These are phyloP conservation scores for Pseudonitzschia delicatissima DNA, from an alignment of 108 stramenopile genomes.

Conservation along the genomic window DNA sequence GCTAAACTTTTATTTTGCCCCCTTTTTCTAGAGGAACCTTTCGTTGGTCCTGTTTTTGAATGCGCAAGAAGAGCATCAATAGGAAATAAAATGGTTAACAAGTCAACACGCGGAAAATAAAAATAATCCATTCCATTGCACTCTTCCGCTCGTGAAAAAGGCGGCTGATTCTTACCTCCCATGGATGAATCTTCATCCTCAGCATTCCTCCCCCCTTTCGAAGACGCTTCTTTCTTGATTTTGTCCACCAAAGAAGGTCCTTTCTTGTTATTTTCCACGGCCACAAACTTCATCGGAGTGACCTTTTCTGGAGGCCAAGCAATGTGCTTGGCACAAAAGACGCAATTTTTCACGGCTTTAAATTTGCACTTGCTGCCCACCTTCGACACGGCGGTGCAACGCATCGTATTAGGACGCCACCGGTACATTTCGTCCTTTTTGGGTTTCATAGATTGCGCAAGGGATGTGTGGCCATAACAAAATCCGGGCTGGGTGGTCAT, in stretches of 20 bases:
- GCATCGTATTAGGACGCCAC: not conserved
- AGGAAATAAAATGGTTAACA: too few relatives aligned
- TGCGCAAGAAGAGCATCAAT: not conserved
- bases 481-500: not conserved
- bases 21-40: not conserved
- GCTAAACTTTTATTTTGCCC: not conserved
- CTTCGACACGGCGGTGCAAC: slow-evolving; percentile 9
- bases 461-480: not conserved
- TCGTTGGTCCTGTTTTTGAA: not conserved
- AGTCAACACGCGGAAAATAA: too few relatives aligned
- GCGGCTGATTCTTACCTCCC: too few relatives aligned
- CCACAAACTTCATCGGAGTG: not conserved
- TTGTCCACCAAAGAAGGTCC: not conserved
- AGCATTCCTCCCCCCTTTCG: not conserved
- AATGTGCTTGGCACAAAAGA: slow-evolving; percentile 9
- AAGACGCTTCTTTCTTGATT: not conserved
- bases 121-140: too few relatives aligned
- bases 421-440: not conserved
- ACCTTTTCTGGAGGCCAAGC: not conserved
- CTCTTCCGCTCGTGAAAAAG: too few relatives aligned
- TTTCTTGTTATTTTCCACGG: not conserved
- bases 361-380: not conserved
- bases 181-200: not conserved
- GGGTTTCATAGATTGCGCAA: too few relatives aligned
- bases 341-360: slow-evolving; percentile 11